Evolutionary conservation across 2,329 filamentous ascomycete species (phyloP).

Genomic region (Xylariales sp.): DNA sequence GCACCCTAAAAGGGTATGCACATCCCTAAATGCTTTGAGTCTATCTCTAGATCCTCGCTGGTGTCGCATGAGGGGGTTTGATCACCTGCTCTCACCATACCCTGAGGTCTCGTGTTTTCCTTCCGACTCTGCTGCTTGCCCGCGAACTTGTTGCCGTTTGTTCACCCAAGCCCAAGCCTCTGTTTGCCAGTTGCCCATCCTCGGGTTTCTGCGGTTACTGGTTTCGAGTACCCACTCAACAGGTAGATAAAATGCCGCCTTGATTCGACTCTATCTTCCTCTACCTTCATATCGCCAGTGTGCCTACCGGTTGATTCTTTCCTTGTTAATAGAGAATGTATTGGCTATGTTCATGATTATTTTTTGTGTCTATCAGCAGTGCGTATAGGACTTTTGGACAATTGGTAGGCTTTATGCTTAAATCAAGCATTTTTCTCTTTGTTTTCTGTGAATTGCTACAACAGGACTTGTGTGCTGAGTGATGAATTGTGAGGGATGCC

Average conservation of each 20-base stretch:
- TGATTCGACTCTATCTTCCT: constrained; percentile 6
- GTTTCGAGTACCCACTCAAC: constrained; percentile 7
- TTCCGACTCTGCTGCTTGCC: constrained; percentile 8
- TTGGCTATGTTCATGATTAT: constrained; percentile 6
- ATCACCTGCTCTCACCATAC: constrained; percentile 32
- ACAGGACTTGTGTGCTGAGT: constrained; percentile 27
- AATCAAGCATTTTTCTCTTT: constrained; percentile 35
- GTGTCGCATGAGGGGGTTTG: constrained; percentile 30
- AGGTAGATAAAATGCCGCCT: not conserved
- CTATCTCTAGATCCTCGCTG: not conserved
- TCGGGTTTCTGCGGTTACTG: constrained; percentile 9
- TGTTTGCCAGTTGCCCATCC: constrained; percentile 22
- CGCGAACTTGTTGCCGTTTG: constrained; percentile 9
- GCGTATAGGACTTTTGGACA: not conserved
- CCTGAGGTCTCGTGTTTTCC: constrained; percentile 25
- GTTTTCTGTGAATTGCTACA: constrained; percentile 34
- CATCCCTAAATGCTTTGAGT: constrained; percentile 1
- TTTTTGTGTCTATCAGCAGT: not conserved
- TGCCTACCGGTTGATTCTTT: not conserved
- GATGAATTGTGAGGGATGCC: constrained; percentile 16
- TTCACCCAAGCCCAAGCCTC: not conserved
- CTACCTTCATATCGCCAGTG: constrained; percentile 10
- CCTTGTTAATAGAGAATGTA: not conserved
- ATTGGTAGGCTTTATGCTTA: constrained; percentile 24
- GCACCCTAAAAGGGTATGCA: not conserved